Base-by-base conservation (phyloP, 345 rosid species). In the Triadica sebifera region DNA sequence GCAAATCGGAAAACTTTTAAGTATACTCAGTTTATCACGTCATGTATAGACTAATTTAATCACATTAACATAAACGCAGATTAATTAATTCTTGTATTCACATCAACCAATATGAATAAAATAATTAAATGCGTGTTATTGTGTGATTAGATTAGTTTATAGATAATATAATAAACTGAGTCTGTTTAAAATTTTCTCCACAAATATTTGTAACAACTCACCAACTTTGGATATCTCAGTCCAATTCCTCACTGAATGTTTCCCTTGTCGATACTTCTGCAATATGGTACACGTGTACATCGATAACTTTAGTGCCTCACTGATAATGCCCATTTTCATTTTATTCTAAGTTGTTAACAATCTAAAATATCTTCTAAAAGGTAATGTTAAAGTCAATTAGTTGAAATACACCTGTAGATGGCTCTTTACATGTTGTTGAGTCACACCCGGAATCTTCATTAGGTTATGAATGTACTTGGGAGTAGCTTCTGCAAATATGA, bases 251-350 rank as follows among this genome's bases (percentile, higher is more conserved):
- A 43, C 47, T 6, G 47, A 8, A 61, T 38, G 20, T n/a, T 46
- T 74, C 6, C 81, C 84, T 22, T 10, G 73, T 65, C 81, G 53
- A 43, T 74, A 71, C 37, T 81, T 84, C 86, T 84, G 78, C 72
- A 70, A 57, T 50, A 63, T 12, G 59, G 11, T 29, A 29, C 34
- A 29, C 34, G 2, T 16, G 53, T 12, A 15, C 38, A 77, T 57
- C 16, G 60, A 75, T 55, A 43, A 17, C 47, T 46, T 47, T 47
- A 75, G 25, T 11, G 47, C n/a, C 41, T 59, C 38, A 41, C 5
- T 19, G 47, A 2, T 64, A 69, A 51, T 74, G 22, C 15, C 12
- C 56, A n/a, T 22, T 74, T 51, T 13, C 45, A 45, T 43, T 12
- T 65, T 12, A 55, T 12, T 19, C 12, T 41, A 17, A 56, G 29